Evolutionary conservation across 2,329 filamentous ascomycete species (phyloP).

Genomic region (Talaromyces atroroseus): DNA sequence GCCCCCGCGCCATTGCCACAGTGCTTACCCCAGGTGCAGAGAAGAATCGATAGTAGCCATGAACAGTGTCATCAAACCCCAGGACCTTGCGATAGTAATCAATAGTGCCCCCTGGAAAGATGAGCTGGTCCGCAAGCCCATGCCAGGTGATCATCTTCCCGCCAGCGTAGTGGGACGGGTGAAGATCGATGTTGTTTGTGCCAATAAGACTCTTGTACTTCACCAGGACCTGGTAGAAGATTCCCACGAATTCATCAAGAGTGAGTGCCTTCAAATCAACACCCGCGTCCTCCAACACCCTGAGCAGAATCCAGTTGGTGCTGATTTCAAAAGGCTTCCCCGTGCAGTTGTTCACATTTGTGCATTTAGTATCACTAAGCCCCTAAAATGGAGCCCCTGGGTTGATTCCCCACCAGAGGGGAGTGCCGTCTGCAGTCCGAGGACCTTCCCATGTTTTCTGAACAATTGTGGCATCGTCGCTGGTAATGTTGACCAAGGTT

Average conservation of each 20-base stretch:
- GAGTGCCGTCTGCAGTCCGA: not conserved
- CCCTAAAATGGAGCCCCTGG: not conserved
- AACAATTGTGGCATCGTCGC: not conserved
- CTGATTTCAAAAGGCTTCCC: not conserved
- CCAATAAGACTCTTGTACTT: constrained; percentile 31
- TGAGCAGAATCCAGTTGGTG: not conserved
- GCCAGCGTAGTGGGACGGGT: constrained; percentile 26
- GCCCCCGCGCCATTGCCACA: constrained; percentile 24
- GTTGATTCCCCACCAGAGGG: not conserved
- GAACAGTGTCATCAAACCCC: constrained; percentile 18
- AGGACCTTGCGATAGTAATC: constrained; percentile 33
- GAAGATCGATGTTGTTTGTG: constrained; percentile 32
- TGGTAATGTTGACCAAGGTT: not conserved
- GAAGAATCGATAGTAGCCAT: constrained; percentile 32
- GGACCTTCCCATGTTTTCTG: not conserved
- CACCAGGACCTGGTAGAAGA: constrained; percentile 18
- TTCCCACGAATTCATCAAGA: constrained; percentile 12
- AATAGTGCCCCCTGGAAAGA: constrained; percentile 27
- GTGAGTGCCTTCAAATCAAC: not conserved
- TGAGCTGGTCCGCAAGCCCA: constrained; percentile 34
- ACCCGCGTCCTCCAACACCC: not conserved
- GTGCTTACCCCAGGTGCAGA: constrained; percentile 32
- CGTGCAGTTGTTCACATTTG: not conserved
- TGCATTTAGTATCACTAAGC: not conserved
- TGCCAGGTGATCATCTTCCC: constrained; percentile 42